Base-by-base conservation (phyloP, 139 green algal species). In the Bryopsis sp. region DNA sequence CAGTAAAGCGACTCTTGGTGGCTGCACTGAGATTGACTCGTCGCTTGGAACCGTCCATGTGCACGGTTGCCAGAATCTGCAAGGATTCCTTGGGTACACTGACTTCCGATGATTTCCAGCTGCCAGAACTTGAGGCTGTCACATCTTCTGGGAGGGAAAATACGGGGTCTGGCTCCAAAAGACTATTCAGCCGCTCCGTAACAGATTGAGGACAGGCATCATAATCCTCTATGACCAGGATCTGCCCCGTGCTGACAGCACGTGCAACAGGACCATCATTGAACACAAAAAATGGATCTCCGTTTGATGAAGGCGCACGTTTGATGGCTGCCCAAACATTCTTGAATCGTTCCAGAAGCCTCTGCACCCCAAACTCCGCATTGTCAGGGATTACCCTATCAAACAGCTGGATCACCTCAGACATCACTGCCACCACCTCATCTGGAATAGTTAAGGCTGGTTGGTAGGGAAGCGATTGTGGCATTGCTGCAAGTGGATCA, bases 101-200 rank as follows among this genome's bases (percentile, higher is more conserved):
- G 32, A 65, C 4, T 22, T 65, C 31, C 19, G 31, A 11, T n/a
- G n/a, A n/a, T n/a, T n/a, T n/a, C 15, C 43, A 26, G 11, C 24
- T 26, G 6, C 15, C 50, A 36, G 24, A 28, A 26, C 6, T 22
- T n/a, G 58, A 65, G 58, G 24, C 4, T 7, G 58, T 47, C 3
- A 65, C 58, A 43, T 82, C 76, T 68, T 82, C 72, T 24, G 68
- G 35, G 8, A 76, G 50, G 19, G 39, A 34, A 28, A 82, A 76
- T 6, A 33, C 66, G 3, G 39, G 68, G 67, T 82, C 72, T 1
- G 72, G 57, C 47, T 79, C 76, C 43, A 82, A 58, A 48, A 74
- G 34, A 31, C 72, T 77, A 58, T 82, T 82, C 26, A 82, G 61
- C 33, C 76, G 68, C 58, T 82, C 76, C 1, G 68, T 78, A n/a